These are phyloP conservation scores for Adansonia digitata DNA, from an alignment of 345 rosid species.

Conservation along the genomic window DNA sequence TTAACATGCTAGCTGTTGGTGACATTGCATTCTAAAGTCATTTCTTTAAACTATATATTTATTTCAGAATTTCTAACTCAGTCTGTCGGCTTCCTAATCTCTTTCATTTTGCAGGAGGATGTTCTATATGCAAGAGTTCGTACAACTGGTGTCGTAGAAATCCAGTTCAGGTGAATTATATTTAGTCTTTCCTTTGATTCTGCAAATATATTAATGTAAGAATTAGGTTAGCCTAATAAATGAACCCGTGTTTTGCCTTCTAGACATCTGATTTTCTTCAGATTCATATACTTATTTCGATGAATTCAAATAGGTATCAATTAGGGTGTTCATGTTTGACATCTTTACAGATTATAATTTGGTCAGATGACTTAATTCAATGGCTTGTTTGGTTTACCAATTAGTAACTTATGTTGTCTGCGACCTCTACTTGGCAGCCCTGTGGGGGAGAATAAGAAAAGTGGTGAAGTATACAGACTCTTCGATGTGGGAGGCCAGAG, in stretches of 20 bases:
- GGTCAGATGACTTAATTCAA: not conserved
- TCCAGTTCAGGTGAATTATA: constrained; percentile 83
- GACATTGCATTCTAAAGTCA: not conserved
- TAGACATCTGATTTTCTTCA: not conserved
- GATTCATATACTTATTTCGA: not conserved
- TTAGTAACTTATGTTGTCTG: not conserved
- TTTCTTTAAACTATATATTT: no score
- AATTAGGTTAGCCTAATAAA: not conserved
- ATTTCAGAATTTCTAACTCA: not conserved
- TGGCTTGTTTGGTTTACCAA: not conserved
- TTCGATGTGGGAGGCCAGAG: constrained; percentile 98
- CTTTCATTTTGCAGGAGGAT: constrained; percentile 60
- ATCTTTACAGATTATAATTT: not conserved
- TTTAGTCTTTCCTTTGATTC: not conserved
- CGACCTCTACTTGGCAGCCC: constrained; percentile 63
- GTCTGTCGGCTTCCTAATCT: not conserved
- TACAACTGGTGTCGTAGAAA: constrained; percentile 95
- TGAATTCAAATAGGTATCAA: not conserved
- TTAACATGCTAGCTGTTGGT: not conserved
- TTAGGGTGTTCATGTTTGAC: not conserved
- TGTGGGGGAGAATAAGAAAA: constrained; percentile 91
- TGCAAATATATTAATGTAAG: not conserved
- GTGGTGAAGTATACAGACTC: constrained; percentile 97
- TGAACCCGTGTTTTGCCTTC: not conserved
- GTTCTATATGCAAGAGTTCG: constrained; percentile 94